These are phyloP conservation scores for Talaromyces funiculosus DNA, from an alignment of 2,329 filamentous ascomycete species.

Conservation along the genomic window DNA sequence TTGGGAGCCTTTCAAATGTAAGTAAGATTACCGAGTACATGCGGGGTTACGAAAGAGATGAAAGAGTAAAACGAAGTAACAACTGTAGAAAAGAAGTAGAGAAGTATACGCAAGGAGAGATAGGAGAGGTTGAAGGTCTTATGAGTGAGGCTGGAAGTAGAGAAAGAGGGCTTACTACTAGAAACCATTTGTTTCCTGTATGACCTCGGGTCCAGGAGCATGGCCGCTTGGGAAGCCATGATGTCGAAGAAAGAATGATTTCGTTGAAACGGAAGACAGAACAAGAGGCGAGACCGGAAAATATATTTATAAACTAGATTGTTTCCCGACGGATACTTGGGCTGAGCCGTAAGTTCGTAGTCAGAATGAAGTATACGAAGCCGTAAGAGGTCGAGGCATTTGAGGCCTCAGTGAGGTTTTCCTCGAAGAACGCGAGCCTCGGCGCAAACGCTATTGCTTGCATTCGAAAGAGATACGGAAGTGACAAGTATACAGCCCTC, in stretches of 20 bases:
- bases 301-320: background rate
- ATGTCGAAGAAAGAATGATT: background rate
- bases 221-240: constrained; percentile 38
- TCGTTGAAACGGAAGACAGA: background rate
- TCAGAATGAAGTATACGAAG: background rate
- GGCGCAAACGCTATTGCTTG: background rate
- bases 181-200: constrained; percentile 30
- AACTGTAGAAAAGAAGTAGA: background rate
- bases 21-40: background rate
- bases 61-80: background rate
- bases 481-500: background rate
- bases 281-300: background rate
- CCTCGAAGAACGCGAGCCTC: constrained; percentile 10
- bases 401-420: constrained; percentile 7
- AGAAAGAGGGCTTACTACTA: constrained; percentile 27
- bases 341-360: background rate
- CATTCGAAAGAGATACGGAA: constrained; percentile 6
- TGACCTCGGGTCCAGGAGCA: constrained; percentile 41
- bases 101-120: background rate
- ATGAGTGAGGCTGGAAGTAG: background rate
- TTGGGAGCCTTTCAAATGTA: constrained; percentile 6
- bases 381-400: background rate
- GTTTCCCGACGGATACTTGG: too few relatives aligned
- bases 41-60: background rate
- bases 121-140: background rate